Percentiles rank a stretch among this genome's conserved stretches.
phyloP scores from a whole-genome alignment of 2,329 filamentous ascomycete species.

The Colletotrichum aenigma region DNA sequence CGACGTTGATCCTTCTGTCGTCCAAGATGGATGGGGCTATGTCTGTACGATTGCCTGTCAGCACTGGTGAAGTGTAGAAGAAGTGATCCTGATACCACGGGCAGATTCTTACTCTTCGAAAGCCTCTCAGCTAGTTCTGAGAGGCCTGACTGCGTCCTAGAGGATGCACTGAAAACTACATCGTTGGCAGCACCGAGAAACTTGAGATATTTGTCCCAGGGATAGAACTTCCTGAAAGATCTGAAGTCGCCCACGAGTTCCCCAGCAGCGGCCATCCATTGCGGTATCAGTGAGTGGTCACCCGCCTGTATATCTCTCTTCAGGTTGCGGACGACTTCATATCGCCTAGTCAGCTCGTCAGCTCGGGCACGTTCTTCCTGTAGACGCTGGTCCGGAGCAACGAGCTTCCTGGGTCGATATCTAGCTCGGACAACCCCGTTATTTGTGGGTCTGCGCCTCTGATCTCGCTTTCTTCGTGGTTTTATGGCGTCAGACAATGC shows the following conservation, averaged over 20 bases:
- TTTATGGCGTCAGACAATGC: not conserved
- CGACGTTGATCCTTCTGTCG: slow-evolving; percentile 24
- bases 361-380: slow-evolving; percentile 49
- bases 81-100: not conserved
- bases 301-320: slow-evolving; percentile 45
- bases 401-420: slow-evolving; percentile 51
- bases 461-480: slow-evolving; percentile 5
- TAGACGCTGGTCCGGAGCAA: slow-evolving; percentile 46
- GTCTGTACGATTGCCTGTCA: slow-evolving; percentile 24
- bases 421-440: slow-evolving; percentile 31
- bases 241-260: slow-evolving; percentile 68
- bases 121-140: slow-evolving; percentile 57
- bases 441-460: slow-evolving; percentile 22
- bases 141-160: slow-evolving; percentile 26
- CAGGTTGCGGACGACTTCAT: slow-evolving; percentile 47
- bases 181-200: slow-evolving; percentile 50
- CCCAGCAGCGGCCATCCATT: slow-evolving; percentile 64
- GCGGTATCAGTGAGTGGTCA: slow-evolving; percentile 45
- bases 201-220: slow-evolving; percentile 68
- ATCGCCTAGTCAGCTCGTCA: slow-evolving; percentile 43
- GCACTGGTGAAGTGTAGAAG: not conserved
- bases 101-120: slow-evolving; percentile 53
- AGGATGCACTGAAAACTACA: slow-evolving; percentile 19
- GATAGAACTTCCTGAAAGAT: slow-evolving; percentile 67
- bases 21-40: slow-evolving; percentile 30